Evolutionary conservation across 2,329 filamentous ascomycete species (phyloP).

Genomic region (Fusarium sp.): DNA sequence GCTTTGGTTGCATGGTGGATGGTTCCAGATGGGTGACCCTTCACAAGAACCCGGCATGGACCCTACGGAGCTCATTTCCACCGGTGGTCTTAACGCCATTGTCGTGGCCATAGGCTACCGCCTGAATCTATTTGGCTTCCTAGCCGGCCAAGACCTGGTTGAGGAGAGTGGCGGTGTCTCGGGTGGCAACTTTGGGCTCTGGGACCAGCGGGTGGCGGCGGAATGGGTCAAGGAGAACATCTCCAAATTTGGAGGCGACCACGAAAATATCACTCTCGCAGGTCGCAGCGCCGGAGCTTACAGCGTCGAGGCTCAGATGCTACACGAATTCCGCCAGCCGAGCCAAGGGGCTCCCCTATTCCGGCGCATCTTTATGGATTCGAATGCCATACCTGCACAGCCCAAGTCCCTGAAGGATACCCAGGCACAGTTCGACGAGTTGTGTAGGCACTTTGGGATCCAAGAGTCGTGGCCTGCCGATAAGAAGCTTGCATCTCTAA

Average conservation of each 20-base stretch:
- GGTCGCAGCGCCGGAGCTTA: constrained; percentile 59
- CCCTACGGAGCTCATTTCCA: constrained; percentile 55
- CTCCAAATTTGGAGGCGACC: constrained; percentile 57
- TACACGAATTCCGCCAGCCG: constrained; percentile 49
- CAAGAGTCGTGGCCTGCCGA: constrained; percentile 27
- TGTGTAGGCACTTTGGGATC: constrained; percentile 51
- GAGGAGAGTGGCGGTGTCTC: constrained; percentile 37
- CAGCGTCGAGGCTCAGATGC: constrained; percentile 55
- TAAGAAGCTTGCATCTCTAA: constrained; percentile 49
- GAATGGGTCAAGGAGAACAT: constrained; percentile 65
- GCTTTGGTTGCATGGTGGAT: constrained; percentile 56
- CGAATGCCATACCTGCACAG: constrained; percentile 59
- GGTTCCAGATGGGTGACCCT: constrained; percentile 59
- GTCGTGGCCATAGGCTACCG: constrained; percentile 61
- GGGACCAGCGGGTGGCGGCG: constrained; percentile 62
- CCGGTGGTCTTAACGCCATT: constrained; percentile 51
- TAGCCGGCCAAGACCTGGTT: constrained; percentile 54
- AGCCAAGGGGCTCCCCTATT: constrained; percentile 40
- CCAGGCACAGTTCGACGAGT: constrained; percentile 57
- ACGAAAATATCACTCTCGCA: constrained; percentile 56
- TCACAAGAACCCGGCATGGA: constrained; percentile 55
- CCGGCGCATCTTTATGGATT: constrained; percentile 55
- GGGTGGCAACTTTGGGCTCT: constrained; percentile 55
- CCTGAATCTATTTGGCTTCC: constrained; percentile 60
- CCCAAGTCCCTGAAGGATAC: constrained; percentile 53